Percentiles rank a stretch among this genome's conserved stretches.
phyloP scores from a whole-genome alignment of 1,284 basidiomycete genomes.

The Fistulinella cinereoalba region DNA sequence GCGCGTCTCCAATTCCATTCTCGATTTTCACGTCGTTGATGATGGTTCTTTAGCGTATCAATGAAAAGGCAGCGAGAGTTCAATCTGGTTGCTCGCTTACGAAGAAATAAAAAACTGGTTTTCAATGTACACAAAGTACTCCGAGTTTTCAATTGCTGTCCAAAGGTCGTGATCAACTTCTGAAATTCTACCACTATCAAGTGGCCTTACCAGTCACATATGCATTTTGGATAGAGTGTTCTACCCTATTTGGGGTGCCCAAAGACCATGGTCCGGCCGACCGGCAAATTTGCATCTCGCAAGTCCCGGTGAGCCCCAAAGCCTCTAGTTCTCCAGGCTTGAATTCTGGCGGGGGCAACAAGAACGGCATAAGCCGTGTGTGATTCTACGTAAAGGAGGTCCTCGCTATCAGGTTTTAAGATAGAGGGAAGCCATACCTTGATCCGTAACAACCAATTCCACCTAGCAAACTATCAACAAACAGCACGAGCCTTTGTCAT shows the following conservation, averaged over 20 bases:
- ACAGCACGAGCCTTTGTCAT: constrained; percentile 23
- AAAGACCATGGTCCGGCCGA: constrained; percentile 96
- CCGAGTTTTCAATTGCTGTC: constrained; percentile 93
- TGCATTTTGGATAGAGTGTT: constrained; percentile 94
- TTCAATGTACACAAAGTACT: constrained; percentile 93
- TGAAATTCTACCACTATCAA: too few species aligned
- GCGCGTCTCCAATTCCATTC: constrained; percentile 93
- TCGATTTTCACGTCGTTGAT: constrained; percentile 87
- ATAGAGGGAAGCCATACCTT: constrained; percentile 53
- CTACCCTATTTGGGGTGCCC: constrained; percentile 82
- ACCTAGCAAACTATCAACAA: constrained; percentile 45
- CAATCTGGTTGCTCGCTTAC: constrained; percentile 40
- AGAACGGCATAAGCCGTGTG: constrained; percentile 87
- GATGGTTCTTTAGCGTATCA: constrained; percentile 56
- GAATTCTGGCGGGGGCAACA: constrained; percentile 93
- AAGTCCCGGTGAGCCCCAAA: constrained; percentile 90
- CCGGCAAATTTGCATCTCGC: constrained; percentile 95
- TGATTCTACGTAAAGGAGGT: constrained; percentile 72
- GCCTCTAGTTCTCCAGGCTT: constrained; percentile 76
- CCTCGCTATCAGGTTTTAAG: not conserved
- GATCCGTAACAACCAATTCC: constrained; percentile 89
- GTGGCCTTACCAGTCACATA: constrained; percentile 75
- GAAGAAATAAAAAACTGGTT: constrained; percentile 99
- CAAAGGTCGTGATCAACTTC: too few species aligned
- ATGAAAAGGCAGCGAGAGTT: constrained; percentile 5